Conservation (phyloP, 352 stramenopile genomes). For the Elongisporangium undulatum region DNA sequence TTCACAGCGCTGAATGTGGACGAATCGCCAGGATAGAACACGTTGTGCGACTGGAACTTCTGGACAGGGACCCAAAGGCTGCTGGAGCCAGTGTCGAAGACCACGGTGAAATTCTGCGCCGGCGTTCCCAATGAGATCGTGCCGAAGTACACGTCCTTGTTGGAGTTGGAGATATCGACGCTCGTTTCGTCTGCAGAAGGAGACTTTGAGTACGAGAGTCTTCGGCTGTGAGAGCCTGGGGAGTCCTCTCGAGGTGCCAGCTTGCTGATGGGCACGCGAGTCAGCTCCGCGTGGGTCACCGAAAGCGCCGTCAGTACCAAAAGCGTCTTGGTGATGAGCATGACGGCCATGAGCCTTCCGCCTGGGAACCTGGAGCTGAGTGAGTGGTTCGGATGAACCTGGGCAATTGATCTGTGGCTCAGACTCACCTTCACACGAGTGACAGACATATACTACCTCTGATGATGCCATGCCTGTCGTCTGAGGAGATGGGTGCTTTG, state of each 20-base stretch:
- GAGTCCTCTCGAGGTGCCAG: background rate
- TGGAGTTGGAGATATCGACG: constrained; percentile 87
- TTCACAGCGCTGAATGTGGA: no score
- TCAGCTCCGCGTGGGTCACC: background rate
- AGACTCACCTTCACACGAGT: no score
- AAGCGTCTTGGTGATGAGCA: no score
- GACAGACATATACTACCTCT: no score
- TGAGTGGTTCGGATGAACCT: no score
- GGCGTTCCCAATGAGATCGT: constrained; percentile 89
- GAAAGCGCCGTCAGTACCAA: background rate
- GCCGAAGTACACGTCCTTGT: constrained; percentile 95
- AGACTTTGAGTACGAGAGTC: background rate
- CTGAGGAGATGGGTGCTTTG: no score
- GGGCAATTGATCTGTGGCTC: no score
- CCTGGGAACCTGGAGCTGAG: no score
- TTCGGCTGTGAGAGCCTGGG: background rate
- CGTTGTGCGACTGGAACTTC: constrained; percentile 60
- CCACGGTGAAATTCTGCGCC: constrained; percentile 90
- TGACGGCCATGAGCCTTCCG: no score
- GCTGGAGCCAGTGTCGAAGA: constrained; percentile 97
- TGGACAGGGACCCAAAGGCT: constrained; percentile 95
- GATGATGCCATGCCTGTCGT: no score
- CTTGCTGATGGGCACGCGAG: background rate
- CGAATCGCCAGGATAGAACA: constrained; percentile 90
- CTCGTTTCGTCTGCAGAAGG: constrained; percentile 6